These are phyloP conservation scores for Xylaria polymorpha DNA, from an alignment of 2,329 filamentous ascomycete species.

Conservation along the genomic window DNA sequence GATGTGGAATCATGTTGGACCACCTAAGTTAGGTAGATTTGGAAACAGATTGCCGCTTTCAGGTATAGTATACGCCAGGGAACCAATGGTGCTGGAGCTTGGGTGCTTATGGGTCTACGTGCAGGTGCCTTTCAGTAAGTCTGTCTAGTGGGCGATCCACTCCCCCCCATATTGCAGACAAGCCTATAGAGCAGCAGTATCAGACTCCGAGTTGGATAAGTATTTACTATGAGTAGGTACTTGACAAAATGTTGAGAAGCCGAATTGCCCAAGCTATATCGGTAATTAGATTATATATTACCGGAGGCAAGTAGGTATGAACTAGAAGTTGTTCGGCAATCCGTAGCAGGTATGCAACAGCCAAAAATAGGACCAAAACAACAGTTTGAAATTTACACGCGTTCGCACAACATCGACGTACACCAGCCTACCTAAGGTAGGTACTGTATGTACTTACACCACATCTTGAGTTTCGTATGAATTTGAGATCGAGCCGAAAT, in stretches of 20 bases:
- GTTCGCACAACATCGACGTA: no score
- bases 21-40: no score
- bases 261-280: no score
- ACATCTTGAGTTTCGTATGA: background rate
- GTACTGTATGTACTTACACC: background rate
- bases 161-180: background rate
- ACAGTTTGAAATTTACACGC: no score
- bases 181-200: background rate
- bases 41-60: conserved; percentile 21
- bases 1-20: conserved; percentile 18
- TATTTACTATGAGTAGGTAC: background rate
- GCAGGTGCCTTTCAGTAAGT: background rate
- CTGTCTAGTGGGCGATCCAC: background rate
- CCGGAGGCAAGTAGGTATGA: no score
- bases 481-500: background rate
- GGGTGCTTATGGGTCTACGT: no score
- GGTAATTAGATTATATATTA: background rate
- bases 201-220: background rate
- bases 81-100: background rate
- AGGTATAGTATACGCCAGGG: background rate
- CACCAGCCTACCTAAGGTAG: background rate
- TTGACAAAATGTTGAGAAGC: background rate
- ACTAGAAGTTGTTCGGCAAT: background rate
- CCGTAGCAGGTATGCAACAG: background rate
- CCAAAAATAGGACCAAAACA: no score